A percentile compares a stretch with the other conserved stretches of the same genome.
These are phyloP conservation scores for Tuber indicum DNA, from an alignment of 495 filamentous ascomycete genomes.

Conservation along the genomic window DNA sequence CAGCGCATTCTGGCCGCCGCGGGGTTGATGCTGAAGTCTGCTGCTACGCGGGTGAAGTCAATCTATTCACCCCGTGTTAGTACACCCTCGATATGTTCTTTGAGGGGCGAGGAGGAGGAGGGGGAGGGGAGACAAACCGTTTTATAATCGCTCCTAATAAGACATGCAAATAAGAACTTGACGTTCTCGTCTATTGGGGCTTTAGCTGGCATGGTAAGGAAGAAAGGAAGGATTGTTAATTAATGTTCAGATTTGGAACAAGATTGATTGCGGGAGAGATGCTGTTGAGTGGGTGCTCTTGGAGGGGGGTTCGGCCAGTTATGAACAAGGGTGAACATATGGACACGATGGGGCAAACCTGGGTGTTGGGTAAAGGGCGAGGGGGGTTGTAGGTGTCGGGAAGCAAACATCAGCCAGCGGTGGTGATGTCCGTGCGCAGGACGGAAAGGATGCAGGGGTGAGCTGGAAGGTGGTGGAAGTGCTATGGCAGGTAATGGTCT, in stretches of 20 bases:
- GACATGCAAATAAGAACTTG: slow-evolving; percentile 36
- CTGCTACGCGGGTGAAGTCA: slow-evolving; percentile 36
- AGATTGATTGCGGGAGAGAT: neutral
- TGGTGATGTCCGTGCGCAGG: neutral
- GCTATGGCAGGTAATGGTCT: neutral
- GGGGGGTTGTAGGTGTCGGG: neutral
- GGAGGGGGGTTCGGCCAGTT: neutral
- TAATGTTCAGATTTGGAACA: slow-evolving; percentile 9
- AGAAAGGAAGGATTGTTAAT: slow-evolving; percentile 15
- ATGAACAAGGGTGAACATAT: slow-evolving; percentile 4
- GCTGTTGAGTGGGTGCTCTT: neutral
- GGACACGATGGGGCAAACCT: neutral
- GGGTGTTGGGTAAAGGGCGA: neutral
- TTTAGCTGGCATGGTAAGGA: slow-evolving; percentile 33
- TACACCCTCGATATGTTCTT: neutral
- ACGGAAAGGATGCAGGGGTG: neutral
- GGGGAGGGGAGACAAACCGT: slow-evolving; percentile 13
- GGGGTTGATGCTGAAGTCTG: slow-evolving; percentile 38
- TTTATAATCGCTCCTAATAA: slow-evolving; percentile 39
- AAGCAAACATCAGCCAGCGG: neutral
- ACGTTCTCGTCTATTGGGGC: slow-evolving; percentile 41
- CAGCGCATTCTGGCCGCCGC: slow-evolving; percentile 40
- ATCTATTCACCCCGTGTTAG: slow-evolving; percentile 19
- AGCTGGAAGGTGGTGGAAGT: neutral
- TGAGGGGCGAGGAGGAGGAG: neutral